Conservation (phyloP, 768 basidiomycete genomes). For the Daedalea quercina region DNA sequence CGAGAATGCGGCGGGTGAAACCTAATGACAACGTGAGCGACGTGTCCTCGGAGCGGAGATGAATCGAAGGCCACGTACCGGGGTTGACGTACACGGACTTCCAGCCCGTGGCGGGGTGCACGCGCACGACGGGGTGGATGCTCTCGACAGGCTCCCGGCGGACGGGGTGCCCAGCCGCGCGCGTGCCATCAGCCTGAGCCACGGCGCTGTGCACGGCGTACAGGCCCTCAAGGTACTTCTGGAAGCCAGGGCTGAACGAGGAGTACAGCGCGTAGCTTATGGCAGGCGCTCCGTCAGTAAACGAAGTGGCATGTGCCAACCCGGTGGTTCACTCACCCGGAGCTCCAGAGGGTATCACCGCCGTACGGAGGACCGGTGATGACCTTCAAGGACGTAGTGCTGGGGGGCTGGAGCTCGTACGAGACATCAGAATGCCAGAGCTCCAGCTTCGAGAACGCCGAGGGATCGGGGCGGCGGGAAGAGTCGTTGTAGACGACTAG, state of each 20-base stretch:
- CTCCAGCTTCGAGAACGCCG: constrained; percentile 66
- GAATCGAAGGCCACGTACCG: constrained; percentile 29
- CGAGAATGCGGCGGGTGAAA: constrained; percentile 75
- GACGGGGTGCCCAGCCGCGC: constrained; percentile 62
- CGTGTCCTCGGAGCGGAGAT: not conserved
- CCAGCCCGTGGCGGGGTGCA: constrained; percentile 81
- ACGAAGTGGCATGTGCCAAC: not conserved
- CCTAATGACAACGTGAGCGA: constrained; percentile 30
- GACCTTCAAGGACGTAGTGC: constrained; percentile 70
- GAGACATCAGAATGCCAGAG: constrained; percentile 82
- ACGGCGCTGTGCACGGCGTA: constrained; percentile 71
- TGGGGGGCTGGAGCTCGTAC: constrained; percentile 80
- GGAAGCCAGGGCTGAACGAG: constrained; percentile 66
- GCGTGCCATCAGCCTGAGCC: constrained; percentile 70
- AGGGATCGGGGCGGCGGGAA: constrained; percentile 52
- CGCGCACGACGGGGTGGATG: constrained; percentile 75
- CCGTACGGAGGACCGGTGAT: constrained; percentile 65
- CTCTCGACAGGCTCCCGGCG: constrained; percentile 64
- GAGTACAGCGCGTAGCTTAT: constrained; percentile 78
- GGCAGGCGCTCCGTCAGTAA: constrained; percentile 4
- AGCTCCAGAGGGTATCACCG: constrained; percentile 79
- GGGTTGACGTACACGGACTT: constrained; percentile 82
- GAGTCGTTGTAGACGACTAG: constrained; percentile 68
- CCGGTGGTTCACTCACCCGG: constrained; percentile 42
- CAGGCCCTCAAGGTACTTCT: constrained; percentile 70